These are phyloP conservation scores for Nicotiana tabacum DNA, from an alignment of 257 asterid genomes.

Conservation along the genomic window DNA sequence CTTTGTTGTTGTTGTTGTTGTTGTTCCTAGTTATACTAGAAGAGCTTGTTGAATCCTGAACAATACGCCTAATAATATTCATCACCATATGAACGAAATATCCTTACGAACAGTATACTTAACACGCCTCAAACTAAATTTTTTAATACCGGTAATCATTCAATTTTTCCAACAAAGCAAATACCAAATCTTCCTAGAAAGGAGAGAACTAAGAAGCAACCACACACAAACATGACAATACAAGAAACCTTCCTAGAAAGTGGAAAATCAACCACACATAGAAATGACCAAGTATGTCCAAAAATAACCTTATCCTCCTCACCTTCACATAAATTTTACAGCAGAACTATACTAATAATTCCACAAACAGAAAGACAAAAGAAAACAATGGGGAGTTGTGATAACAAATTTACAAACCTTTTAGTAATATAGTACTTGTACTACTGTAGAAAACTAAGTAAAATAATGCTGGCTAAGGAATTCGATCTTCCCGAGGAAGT, in stretches of 20 bases:
- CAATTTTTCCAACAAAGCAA: not conserved
- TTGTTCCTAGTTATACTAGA: no score
- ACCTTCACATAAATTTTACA: not conserved
- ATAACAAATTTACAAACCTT: not conserved
- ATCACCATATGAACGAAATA: no score
- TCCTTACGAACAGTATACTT: no score
- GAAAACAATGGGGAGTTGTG: not conserved
- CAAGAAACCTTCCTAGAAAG: not conserved
- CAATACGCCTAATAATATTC: no score
- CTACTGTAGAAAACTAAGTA: not conserved
- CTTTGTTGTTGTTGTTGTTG: no score
- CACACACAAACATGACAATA: not conserved
- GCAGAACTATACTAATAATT: not conserved
- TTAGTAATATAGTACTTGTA: not conserved
- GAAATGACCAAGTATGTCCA: not conserved
- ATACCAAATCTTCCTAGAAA: not conserved
- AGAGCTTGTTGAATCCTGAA: no score
- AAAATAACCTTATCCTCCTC: not conserved
- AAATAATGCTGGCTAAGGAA: conserved; percentile 43
- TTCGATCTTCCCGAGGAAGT: conserved; percentile 87
- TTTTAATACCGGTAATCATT: no score
- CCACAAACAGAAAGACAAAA: not conserved
- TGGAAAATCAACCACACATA: not conserved
- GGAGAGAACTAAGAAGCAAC: not conserved
- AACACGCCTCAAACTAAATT: no score